Evolutionary conservation across 495 filamentous ascomycete species (phyloP), one percentile per base, ranked within the genome.

Genomic region (Lasiosphaeria miniovina): DNA sequence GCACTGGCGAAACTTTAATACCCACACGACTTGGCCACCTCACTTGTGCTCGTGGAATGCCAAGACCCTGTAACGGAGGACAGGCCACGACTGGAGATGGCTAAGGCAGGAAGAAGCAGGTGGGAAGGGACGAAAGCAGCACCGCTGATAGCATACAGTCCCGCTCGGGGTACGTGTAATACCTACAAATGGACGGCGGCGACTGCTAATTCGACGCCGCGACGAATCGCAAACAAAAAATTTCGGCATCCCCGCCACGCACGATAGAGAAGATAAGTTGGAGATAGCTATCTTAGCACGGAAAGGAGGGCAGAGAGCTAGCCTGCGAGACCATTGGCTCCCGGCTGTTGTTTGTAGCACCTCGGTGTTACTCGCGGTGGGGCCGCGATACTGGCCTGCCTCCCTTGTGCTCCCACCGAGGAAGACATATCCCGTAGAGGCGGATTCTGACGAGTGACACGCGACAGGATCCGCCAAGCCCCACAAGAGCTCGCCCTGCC

Each of bases 311-410:
- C 12, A 46, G 43, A 46, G 43, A n/a, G 38, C 8, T 12, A 41
- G 2, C 38, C 38, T 41, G 12, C 8, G 38, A 41, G 7, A 3
- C 24, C 24, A 24, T 24, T 24, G 24, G 24, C 24, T 24, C 24
- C 24, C 24, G 24, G 24, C 24, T 24, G 1, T 24, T 24, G 24
- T 24, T 24, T 24, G 38, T 1, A 11, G 43, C 12, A n/a, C 32
- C 49, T 55, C 52, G 52, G 58, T 60, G 58, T 60, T 55, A 60
- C 58, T 60, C 36, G 40, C 58, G 58, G 52, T 51, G 58, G 58
- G 58, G 45, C 43, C 49, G 46, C 14, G 38, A 41, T 41, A 41
- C 15, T 11, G 7, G 43, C 12, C 15, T n/a, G 43, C 12, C 4
- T 4, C 43, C 14, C 8, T n/a, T 46, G 43, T 11, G 43, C 6